A percentile compares a stretch with the other conserved stretches of the same genome.
phyloP scores from a whole-genome alignment of 371 early-diverging fungal genomes.

The Zychaea mexicana region DNA sequence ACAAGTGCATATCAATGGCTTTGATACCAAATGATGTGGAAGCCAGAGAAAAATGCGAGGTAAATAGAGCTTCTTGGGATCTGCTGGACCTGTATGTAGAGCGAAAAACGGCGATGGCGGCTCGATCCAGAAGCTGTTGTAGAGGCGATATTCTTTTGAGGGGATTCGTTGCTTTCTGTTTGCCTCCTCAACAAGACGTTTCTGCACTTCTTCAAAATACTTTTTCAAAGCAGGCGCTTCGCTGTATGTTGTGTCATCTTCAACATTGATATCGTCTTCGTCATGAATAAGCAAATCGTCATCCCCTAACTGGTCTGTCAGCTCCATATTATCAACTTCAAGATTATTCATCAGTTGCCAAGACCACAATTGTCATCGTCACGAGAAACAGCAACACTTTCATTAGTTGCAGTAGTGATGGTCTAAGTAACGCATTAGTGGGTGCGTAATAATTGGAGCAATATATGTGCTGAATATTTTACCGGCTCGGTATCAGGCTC shows the following conservation, averaged over 20 bases:
- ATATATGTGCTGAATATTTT: too few species aligned
- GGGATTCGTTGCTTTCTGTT: background rate
- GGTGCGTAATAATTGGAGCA: too few species aligned
- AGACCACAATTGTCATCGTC: too few species aligned
- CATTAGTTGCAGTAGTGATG: too few species aligned
- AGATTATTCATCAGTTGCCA: too few species aligned
- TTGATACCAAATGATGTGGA: background rate
- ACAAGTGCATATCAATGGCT: background rate
- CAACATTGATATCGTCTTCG: too few species aligned
- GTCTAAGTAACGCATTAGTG: too few species aligned
- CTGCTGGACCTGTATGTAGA: background rate
- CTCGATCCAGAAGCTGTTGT: conserved; percentile 4
- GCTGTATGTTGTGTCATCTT: background rate
- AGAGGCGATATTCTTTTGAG: background rate
- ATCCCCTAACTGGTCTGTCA: too few species aligned
- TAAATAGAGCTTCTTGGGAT: background rate
- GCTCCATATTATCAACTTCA: too few species aligned
- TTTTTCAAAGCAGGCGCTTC: background rate
- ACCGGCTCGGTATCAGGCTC: too few species aligned
- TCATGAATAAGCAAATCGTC: too few species aligned
- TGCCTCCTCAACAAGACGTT: background rate
- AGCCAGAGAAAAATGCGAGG: conserved; percentile 12
- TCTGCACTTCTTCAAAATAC: conserved; percentile 2
- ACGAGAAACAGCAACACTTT: too few species aligned
- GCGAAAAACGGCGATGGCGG: conserved; percentile 11